These are phyloP conservation scores for Chlorella sp. DNA, from an alignment of 139 green algal species.

Conservation along the genomic window DNA sequence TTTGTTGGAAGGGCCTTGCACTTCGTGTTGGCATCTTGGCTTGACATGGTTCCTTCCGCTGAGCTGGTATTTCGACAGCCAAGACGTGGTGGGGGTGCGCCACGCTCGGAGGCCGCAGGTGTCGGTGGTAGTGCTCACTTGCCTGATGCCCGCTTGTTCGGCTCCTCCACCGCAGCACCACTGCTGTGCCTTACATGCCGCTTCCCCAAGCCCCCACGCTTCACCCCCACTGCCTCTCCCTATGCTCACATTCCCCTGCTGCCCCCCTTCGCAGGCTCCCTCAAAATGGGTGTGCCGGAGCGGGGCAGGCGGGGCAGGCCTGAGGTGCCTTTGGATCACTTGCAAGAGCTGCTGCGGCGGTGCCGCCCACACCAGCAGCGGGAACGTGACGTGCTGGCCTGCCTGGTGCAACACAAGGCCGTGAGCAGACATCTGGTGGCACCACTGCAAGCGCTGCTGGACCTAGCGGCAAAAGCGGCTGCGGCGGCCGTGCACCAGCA, in stretches of 20 bases:
- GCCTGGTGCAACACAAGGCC: conserved; percentile 21
- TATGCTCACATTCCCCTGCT: not conserved
- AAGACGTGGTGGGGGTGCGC: no score
- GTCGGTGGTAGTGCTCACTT: no score
- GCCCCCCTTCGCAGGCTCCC: not conserved
- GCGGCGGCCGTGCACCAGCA: not conserved
- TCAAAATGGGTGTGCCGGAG: conserved; percentile 3
- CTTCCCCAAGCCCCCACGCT: no score
- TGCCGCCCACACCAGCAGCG: conserved; percentile 21
- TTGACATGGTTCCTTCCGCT: no score
- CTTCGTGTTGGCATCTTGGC: no score
- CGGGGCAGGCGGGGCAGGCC: not conserved
- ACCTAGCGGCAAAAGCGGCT: not conserved
- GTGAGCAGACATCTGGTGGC: not conserved
- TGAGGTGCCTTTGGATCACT: not conserved
- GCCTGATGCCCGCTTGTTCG: no score
- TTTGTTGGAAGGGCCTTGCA: no score
- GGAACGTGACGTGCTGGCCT: not conserved
- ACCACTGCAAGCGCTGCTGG: not conserved
- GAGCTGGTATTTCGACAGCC: not conserved
- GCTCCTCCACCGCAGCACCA: no score
- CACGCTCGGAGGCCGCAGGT: no score
- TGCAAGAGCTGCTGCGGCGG: conserved; percentile 26
- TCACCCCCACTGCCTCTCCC: no score
- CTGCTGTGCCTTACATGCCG: no score